Evolutionary conservation across 2,329 filamentous ascomycete species (phyloP).

Genomic region (Cytospora schulzeri): DNA sequence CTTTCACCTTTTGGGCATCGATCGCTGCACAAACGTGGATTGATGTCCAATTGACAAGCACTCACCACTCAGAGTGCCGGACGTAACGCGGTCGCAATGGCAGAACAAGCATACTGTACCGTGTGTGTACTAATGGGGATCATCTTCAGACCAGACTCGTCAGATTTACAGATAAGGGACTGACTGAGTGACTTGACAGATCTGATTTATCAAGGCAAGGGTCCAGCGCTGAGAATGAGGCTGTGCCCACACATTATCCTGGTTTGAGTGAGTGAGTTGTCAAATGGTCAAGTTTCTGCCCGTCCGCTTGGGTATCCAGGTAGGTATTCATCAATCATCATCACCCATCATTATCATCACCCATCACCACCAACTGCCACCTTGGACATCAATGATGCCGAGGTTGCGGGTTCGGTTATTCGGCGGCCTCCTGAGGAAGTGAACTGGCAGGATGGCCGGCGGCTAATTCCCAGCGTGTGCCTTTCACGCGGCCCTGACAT

Average conservation of each 20-base stretch:
- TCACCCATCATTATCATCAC: not conserved
- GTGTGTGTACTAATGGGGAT: not conserved
- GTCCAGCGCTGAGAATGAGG: conserved; percentile 10
- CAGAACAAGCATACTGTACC: not conserved
- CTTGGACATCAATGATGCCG: conserved; percentile 10
- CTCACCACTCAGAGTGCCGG: not conserved
- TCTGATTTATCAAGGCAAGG: not conserved
- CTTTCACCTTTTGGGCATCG: conserved; percentile 11
- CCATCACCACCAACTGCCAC: not conserved
- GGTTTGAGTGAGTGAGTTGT: conserved; percentile 18
- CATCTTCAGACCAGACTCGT: not conserved
- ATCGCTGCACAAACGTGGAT: not conserved
- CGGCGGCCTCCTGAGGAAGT: conserved; percentile 15
- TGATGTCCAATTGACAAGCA: conserved; percentile 3
- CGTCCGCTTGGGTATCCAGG: not conserved
- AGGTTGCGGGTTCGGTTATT: conserved; percentile 8
- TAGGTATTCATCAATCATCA: not conserved
- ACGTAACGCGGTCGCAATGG: not conserved
- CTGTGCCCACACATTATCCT: conserved; percentile 10
- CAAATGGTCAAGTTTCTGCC: not conserved
- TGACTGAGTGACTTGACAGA: not conserved
- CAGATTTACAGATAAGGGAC: not conserved
- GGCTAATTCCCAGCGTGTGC: conserved; percentile 17
- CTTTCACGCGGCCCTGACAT: not conserved
- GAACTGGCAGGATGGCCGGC: conserved; percentile 19